These are phyloP conservation scores for Rhododendron williamsianum DNA, from an alignment of 148 eudicot genomes.

Conservation along the genomic window DNA sequence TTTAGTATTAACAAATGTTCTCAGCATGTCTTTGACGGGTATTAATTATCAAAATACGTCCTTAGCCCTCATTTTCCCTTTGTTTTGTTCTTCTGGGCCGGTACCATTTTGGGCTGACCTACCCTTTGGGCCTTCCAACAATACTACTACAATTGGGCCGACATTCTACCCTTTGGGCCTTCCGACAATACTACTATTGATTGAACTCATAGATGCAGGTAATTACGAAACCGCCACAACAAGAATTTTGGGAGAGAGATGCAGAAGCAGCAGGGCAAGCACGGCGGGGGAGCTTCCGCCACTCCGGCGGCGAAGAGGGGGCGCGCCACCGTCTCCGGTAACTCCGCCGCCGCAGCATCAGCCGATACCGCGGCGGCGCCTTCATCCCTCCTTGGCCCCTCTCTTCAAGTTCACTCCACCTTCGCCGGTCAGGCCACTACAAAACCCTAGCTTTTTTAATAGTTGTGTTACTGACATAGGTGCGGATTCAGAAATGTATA, in stretches of 20 bases:
- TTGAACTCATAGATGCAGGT: not conserved
- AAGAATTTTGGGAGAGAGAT: constrained; percentile 17
- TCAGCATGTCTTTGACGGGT: too few species aligned
- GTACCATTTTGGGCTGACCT: too few species aligned
- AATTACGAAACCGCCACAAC: not conserved
- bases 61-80: too few species aligned
- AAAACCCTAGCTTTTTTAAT: constrained; percentile 22
- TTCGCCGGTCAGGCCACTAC: constrained; percentile 58
- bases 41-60: too few species aligned
- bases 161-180: not conserved
- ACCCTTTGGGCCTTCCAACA: too few species aligned
- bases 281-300: constrained; percentile 39
- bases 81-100: too few species aligned
- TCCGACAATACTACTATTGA: not conserved
- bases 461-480: not conserved
- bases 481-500: not conserved
- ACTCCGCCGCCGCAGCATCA: constrained; percentile 39
- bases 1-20: too few species aligned
- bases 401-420: constrained; percentile 75
- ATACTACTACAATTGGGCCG: too few species aligned
- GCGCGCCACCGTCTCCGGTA: constrained; percentile 78
- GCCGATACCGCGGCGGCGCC: constrained; percentile 45
- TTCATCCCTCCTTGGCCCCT: constrained; percentile 73
- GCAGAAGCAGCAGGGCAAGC: constrained; percentile 72
- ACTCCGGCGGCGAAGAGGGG: constrained; percentile 77